These are phyloP conservation scores for Margaritispora aquatica DNA, from an alignment of 495 filamentous ascomycete genomes.

Conservation along the genomic window DNA sequence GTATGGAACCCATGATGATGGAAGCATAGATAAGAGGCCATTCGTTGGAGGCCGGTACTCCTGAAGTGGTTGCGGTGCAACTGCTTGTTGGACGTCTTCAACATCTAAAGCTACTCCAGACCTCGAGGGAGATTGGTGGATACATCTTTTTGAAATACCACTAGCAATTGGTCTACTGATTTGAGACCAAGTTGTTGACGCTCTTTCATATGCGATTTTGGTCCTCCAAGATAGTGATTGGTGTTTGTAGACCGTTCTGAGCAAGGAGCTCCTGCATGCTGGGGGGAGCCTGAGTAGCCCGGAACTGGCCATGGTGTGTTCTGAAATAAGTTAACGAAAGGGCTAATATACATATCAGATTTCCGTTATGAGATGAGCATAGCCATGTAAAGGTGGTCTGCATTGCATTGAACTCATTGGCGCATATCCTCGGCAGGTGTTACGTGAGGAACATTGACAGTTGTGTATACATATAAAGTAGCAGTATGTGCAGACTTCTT, in stretches of 20 bases:
- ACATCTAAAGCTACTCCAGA: not conserved
- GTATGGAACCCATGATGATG: slow-evolving; percentile 75
- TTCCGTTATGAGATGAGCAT: too few species aligned
- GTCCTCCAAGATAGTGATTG: not conserved
- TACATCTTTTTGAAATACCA: not conserved
- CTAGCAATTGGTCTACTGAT: not conserved
- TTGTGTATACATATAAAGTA: too few species aligned
- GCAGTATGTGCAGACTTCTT: too few species aligned
- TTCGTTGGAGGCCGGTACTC: slow-evolving; percentile 62
- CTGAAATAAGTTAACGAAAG: not conserved
- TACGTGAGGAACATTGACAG: too few species aligned
- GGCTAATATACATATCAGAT: not conserved
- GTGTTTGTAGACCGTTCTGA: not conserved
- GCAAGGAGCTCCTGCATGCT: not conserved
- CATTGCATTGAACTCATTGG: too few species aligned
- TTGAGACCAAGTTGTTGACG: not conserved
- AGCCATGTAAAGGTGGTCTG: too few species aligned
- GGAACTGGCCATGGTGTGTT: not conserved
- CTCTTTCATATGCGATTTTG: not conserved
- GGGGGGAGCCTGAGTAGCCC: not conserved
- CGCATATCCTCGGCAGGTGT: too few species aligned
- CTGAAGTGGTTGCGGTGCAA: not conserved
- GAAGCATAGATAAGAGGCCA: slow-evolving; percentile 72
- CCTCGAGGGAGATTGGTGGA: not conserved
- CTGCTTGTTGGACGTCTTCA: not conserved